These are phyloP conservation scores for Aureobasidium zeae DNA, from an alignment of 2,329 filamentous ascomycete genomes.

Conservation along the genomic window DNA sequence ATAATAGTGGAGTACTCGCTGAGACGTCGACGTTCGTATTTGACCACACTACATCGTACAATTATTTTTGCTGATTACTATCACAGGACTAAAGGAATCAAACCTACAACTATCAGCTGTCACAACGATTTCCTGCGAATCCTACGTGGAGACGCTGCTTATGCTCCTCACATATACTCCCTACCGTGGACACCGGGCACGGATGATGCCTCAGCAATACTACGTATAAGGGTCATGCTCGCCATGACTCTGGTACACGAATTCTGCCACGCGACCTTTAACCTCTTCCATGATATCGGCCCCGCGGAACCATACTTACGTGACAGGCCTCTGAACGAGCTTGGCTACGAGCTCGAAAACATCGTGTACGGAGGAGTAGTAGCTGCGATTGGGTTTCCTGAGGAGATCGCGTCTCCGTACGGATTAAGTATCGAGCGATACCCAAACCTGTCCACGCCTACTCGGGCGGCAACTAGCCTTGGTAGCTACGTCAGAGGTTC, in stretches of 20 bases:
- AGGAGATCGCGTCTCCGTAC: neutral
- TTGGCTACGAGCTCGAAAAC: constrained; percentile 2
- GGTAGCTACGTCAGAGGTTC: neutral
- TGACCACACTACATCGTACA: too few relatives aligned
- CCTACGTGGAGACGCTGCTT: neutral
- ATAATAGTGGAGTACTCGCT: too few relatives aligned
- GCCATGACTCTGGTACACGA: neutral
- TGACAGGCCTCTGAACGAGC: neutral
- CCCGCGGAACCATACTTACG: neutral
- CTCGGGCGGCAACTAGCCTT: too few relatives aligned
- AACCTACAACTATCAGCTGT: neutral
- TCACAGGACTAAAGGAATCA: too few relatives aligned
- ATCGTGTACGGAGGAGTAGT: neutral
- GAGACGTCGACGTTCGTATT: too few relatives aligned
- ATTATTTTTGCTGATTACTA: too few relatives aligned
- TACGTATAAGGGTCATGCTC: neutral
- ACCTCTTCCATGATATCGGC: too few relatives aligned
- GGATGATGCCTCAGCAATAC: neutral
- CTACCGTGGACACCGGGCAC: neutral
- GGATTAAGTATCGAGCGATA: neutral
- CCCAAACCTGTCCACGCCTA: neutral
- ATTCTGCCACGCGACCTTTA: neutral
- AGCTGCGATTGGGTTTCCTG: neutral
- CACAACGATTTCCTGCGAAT: neutral
- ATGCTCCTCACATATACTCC: neutral